Evolutionary conservation across 805 yeast genomes (phyloP), one percentile per base, ranked within the genome.

Genomic region (Zygoascus tannicola): DNA sequence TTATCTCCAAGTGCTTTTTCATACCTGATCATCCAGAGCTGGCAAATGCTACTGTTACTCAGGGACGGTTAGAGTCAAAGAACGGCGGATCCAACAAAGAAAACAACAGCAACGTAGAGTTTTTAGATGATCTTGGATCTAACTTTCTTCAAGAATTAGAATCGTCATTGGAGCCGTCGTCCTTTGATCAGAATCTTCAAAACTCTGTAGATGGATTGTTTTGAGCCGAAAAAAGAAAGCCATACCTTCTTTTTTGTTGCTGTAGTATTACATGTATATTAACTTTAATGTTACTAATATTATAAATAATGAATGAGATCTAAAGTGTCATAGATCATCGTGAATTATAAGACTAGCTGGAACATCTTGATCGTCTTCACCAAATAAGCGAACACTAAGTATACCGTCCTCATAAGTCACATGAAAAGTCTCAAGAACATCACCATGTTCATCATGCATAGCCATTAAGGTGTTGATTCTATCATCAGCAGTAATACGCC

Each of bases 1-100:
- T 54, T 10, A 19, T 57, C 20, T 48, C 49, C 32, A 48, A 48
- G 21, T 61, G 40, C 16, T 37, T 37, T 14, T 37, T 37, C 33
- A 12, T 37, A 15, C 40, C 32, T 4, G 30, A 8, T 26, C 10
- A 26, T 8, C 30, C 30, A 26, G 30, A 26, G 12, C 7, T 26
- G 12, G n/a, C n/a, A n/a, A n/a, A n/a, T n/a, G n/a, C n/a, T n/a
- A n/a, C n/a, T n/a, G n/a, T n/a, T n/a, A n/a, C n/a, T n/a, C n/a
- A n/a, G n/a, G n/a, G n/a, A 4, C 19, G 37, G 37, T n/a, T 14
- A 28, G 32, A n/a, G n/a, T 10, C 32, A 28, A 28, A 10, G 10
- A 28, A 28, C 14, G 32, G 32, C 32, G 10, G 10, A 14, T 23
- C 20, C 12, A 12, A 10, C n/a, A 35, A 35, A 7, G 18, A 35